A percentile compares a stretch with the other conserved stretches of the same genome.
These are phyloP conservation scores for Cercospora sp. DNA, from an alignment of 2,329 filamentous ascomycete species.

Conservation along the genomic window DNA sequence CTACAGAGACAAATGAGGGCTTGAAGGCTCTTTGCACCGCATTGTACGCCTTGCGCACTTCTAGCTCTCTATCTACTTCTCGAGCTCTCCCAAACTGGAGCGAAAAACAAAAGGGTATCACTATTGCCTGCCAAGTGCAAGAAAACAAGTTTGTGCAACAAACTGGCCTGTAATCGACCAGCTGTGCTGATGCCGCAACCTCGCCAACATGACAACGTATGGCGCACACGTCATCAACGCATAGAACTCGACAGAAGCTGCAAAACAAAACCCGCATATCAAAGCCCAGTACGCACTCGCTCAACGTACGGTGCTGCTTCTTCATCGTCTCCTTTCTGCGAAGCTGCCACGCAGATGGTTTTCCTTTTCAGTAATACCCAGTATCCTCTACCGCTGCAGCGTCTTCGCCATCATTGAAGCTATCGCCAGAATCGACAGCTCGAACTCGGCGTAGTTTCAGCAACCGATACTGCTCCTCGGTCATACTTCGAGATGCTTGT, in stretches of 20 bases:
- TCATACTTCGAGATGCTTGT: conserved; percentile 20
- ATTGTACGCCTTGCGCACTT: no score
- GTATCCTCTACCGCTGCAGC: neutral
- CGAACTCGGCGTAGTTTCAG: conserved; percentile 40
- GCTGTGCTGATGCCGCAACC: neutral
- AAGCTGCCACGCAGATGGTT: neutral
- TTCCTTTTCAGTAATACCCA: neutral
- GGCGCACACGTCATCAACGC: neutral
- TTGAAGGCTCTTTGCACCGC: no score
- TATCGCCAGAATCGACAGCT: neutral
- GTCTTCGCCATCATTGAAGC: neutral
- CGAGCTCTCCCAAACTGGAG: neutral
- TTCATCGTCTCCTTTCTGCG: neutral
- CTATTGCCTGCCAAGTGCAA: conserved; percentile 9
- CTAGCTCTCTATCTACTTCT: neutral
- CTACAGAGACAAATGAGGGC: neutral
- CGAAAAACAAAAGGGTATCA: conserved; percentile 20
- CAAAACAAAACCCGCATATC: neutral
- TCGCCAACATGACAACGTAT: neutral
- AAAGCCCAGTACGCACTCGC: neutral
- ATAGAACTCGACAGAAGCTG: neutral
- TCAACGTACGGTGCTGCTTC: neutral
- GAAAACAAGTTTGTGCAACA: neutral
- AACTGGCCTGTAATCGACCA: neutral
- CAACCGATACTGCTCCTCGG: conserved; percentile 30